Evolutionary conservation across 2,329 filamentous ascomycete genomes (phyloP).

Genomic region (Endothia cerciana): DNA sequence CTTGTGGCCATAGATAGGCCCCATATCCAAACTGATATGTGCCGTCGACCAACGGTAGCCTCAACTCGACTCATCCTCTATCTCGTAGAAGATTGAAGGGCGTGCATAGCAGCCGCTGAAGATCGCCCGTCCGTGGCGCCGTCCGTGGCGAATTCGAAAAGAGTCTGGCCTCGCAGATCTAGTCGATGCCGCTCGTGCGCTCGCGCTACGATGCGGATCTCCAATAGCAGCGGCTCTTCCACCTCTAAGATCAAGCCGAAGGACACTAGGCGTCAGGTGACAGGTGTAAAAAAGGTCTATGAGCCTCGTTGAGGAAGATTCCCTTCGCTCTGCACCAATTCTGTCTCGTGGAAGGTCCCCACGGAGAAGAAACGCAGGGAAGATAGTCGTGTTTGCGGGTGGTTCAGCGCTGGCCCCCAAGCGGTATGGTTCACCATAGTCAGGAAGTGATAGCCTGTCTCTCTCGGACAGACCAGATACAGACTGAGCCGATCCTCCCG

Average conservation of each 20-base stretch:
- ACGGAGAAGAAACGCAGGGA: not conserved
- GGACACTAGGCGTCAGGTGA: slow-evolving; percentile 21
- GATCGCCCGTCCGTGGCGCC: not conserved
- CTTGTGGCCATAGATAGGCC: not conserved
- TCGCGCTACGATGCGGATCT: not conserved
- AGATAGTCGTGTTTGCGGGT: not conserved
- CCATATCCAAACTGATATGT: not conserved
- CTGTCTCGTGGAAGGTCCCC: slow-evolving; percentile 13
- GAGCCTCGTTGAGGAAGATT: slow-evolving; percentile 4
- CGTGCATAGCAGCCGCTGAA: not conserved
- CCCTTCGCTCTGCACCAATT: not conserved
- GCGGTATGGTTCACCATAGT: not conserved
- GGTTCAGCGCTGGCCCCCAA: not conserved
- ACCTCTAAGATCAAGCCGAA: not conserved
- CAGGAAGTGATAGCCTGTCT: not conserved
- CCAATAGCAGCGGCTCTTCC: not conserved
- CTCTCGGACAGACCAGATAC: not conserved
- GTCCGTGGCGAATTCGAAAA: not conserved
- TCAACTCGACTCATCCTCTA: not conserved
- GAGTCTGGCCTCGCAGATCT: too few relatives aligned
- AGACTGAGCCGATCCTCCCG: not conserved
- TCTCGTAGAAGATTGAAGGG: not conserved
- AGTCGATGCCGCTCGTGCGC: not conserved
- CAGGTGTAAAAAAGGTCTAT: slow-evolving; percentile 17
- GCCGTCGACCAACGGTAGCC: not conserved